Evolutionary conservation across 2,329 filamentous ascomycete species (phyloP).

Genomic region (Lachnellula occidentalis): DNA sequence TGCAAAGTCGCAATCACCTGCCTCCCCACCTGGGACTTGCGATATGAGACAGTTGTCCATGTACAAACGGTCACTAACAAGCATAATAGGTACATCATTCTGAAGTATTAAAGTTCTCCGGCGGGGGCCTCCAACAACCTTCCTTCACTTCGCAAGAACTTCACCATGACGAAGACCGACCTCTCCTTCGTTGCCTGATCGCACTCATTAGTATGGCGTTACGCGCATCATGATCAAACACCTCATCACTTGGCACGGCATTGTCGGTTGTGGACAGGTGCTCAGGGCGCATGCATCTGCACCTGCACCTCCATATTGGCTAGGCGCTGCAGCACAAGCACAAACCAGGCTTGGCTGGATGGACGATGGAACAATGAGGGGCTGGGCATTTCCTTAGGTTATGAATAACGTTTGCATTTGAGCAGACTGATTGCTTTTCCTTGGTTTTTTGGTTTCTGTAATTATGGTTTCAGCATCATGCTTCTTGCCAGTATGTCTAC

Average conservation of each 20-base stretch:
- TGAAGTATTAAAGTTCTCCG: conserved; percentile 64
- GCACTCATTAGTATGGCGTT: conserved; percentile 9
- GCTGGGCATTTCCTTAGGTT: background rate
- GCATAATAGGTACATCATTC: conserved; percentile 66
- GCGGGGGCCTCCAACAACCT: background rate
- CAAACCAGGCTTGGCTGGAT: background rate
- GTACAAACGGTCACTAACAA: conserved; percentile 13
- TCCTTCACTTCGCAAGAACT: background rate
- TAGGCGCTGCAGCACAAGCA: background rate
- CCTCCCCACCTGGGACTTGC: background rate
- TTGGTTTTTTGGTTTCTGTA: conserved; percentile 1
- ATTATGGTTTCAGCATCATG: background rate
- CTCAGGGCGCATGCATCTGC: background rate
- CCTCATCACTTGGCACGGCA: conserved; percentile 15
- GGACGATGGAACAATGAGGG: background rate
- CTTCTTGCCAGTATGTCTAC: conserved; percentile 20
- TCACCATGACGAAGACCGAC: conserved; percentile 12
- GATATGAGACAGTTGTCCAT: background rate
- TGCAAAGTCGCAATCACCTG: background rate
- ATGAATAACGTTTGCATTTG: background rate
- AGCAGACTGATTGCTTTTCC: too few relatives aligned
- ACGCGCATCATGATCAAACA: conserved; percentile 9
- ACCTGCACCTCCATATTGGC: background rate
- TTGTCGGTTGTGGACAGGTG: conserved; percentile 9
- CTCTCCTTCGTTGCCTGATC: conserved; percentile 9